phyloP scores from a whole-genome alignment of 208 protist species.

The Leishmania tropica region DNA sequence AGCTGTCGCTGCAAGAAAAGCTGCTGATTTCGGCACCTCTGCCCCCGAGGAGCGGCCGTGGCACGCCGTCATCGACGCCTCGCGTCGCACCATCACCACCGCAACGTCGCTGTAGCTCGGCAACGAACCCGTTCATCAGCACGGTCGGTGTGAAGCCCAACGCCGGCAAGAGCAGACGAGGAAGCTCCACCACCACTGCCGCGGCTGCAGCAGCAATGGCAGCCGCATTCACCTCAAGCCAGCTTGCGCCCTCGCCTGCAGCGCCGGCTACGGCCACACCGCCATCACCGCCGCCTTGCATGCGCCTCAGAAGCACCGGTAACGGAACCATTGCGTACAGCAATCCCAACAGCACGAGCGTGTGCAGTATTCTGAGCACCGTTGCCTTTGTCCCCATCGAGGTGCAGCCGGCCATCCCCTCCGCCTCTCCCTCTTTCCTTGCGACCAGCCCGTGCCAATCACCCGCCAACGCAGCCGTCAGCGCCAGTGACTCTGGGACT shows the following conservation, averaged over 20 bases:
- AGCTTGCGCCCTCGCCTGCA: not conserved
- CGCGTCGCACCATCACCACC: constrained; percentile 1
- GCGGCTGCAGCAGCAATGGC: not conserved
- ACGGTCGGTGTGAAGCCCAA: not conserved
- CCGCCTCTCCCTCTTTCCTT: not conserved
- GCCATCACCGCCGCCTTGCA: not conserved
- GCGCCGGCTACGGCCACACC: not conserved
- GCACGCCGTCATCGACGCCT: constrained; percentile 13
- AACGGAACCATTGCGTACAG: not conserved
- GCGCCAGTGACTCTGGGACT: not conserved
- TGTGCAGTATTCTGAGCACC: not conserved
- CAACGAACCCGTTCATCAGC: not conserved
- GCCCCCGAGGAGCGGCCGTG: not conserved
- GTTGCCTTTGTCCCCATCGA: constrained; percentile 28
- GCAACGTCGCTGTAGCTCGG: not conserved
- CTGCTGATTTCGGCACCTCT: not conserved
- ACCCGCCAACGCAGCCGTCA: constrained; percentile 4
- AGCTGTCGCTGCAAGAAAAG: not conserved
- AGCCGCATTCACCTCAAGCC: not conserved
- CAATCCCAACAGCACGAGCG: not conserved
- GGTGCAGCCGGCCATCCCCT: constrained; percentile 12
- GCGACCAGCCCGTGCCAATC: not conserved
- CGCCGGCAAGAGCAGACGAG: not conserved
- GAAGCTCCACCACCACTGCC: not conserved
- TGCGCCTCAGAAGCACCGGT: not conserved